These are phyloP conservation scores for Naganishia friedmannii DNA, from an alignment of 768 basidiomycete species.

Conservation along the genomic window DNA sequence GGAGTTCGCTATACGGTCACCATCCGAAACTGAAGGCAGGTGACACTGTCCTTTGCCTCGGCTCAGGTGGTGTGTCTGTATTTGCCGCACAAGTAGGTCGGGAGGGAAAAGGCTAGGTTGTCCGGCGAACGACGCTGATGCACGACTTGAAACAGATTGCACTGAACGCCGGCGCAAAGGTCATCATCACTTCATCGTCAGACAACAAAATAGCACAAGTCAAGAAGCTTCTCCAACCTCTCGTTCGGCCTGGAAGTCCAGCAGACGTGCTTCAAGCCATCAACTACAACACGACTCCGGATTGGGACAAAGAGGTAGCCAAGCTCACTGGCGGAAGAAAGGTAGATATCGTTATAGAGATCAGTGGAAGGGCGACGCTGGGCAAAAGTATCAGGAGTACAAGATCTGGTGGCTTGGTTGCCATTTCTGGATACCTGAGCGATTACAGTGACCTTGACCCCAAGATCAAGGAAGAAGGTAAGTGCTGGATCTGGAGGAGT, in stretches of 20 bases:
- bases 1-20: slow-evolving; percentile 59
- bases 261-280: slow-evolving; percentile 51
- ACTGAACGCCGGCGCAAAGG: slow-evolving; percentile 62
- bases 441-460: slow-evolving; percentile 39
- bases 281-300: slow-evolving; percentile 62
- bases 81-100: slow-evolving; percentile 54
- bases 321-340: slow-evolving; percentile 50
- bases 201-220: slow-evolving; percentile 60
- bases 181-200: slow-evolving; percentile 67
- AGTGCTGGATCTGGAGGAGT: background rate
- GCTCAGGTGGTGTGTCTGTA: slow-evolving; percentile 51
- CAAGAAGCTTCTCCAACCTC: slow-evolving; percentile 58
- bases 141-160: slow-evolving; percentile 57
- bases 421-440: slow-evolving; percentile 42
- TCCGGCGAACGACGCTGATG: background rate
- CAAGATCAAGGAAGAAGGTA: slow-evolving; percentile 38
- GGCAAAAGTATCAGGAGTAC: slow-evolving; percentile 41
- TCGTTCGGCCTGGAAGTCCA: slow-evolving; percentile 47
- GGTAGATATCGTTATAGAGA: slow-evolving; percentile 47
- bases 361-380: slow-evolving; percentile 40
- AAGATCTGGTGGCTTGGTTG: slow-evolving; percentile 41
- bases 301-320: slow-evolving; percentile 62
- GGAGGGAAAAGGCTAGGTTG: too few species aligned
- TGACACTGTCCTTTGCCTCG: slow-evolving; percentile 56
- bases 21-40: slow-evolving; percentile 58